Conservation (phyloP, 2,329 filamentous ascomycete species). For the Claviceps sp. region DNA sequence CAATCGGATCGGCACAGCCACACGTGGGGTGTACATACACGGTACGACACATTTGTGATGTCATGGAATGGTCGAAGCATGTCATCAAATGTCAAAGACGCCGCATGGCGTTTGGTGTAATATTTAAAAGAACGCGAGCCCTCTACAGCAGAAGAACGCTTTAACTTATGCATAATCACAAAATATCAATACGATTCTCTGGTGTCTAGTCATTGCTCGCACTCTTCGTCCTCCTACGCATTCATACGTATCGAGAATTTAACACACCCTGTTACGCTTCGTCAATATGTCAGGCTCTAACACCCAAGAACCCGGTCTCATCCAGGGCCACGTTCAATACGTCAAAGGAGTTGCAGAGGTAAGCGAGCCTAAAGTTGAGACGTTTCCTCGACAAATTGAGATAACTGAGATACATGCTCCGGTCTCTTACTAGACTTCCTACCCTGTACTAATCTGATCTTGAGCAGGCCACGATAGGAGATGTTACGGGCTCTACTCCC, state of each 20-base stretch:
- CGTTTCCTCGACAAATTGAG: too few species aligned
- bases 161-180: too few species aligned
- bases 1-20: neutral
- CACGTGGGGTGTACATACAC: neutral
- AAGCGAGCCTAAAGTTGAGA: slow-evolving; percentile 9
- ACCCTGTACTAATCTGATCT: neutral
- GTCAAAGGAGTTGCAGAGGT: slow-evolving; percentile 56
- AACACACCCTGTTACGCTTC: neutral
- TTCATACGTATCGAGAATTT: neutral
- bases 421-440: neutral
- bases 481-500: slow-evolving; percentile 44
- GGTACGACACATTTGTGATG: slow-evolving; percentile 1
- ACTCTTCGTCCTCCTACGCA: neutral
- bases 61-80: slow-evolving; percentile 9
- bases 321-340: slow-evolving; percentile 53
- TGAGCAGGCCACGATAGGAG: slow-evolving; percentile 44
- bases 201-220: neutral
- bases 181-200: neutral
- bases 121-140: too few species aligned
- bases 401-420: too few species aligned
- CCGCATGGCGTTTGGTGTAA: too few species aligned
- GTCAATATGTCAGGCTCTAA: slow-evolving; percentile 1
- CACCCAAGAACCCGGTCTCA: slow-evolving; percentile 39
- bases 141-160: too few species aligned
- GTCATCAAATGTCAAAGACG: neutral